These are phyloP conservation scores for Trichoderma reesei DNA, from an alignment of 495 filamentous ascomycete genomes.

Conservation along the genomic window DNA sequence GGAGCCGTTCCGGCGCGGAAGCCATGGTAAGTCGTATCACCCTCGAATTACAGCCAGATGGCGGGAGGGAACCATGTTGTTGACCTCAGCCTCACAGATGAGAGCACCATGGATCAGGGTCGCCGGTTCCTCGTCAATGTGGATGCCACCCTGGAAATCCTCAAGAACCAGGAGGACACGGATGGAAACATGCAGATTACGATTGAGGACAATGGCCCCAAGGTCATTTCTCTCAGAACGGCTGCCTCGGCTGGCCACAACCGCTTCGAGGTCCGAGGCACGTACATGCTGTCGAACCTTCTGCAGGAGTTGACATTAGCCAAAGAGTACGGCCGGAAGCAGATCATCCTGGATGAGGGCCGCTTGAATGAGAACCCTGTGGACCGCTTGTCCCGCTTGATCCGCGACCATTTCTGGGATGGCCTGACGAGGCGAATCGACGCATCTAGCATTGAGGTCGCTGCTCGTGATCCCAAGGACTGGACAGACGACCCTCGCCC, in stretches of 20 bases:
- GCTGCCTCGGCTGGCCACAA: conserved; percentile 79
- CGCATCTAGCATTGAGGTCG: conserved; percentile 73
- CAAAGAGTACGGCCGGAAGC: conserved; percentile 70
- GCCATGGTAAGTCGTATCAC: conserved; percentile 23
- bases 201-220: conserved; percentile 88
- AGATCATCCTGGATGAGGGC: conserved; percentile 78
- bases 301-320: conserved; percentile 89
- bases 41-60: too few species aligned
- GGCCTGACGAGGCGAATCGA: conserved; percentile 83
- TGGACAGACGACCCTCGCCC: conserved; percentile 81
- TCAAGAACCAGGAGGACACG: conserved; percentile 77
- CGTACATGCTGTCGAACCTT: conserved; percentile 91
- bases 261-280: conserved; percentile 77
- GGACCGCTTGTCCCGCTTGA: conserved; percentile 70
- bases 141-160: conserved; percentile 57
- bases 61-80: neutral
- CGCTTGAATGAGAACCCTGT: conserved; percentile 89
- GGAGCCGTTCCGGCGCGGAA: conserved; percentile 37
- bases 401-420: conserved; percentile 82
- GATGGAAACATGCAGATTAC: conserved; percentile 92
- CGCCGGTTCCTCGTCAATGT: conserved; percentile 72
- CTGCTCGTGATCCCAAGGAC: conserved; percentile 80
- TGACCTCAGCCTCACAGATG: neutral
- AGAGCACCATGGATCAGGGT: conserved; percentile 23
- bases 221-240: conserved; percentile 77